Percentiles rank a stretch among this genome's conserved stretches.
These are phyloP conservation scores for Rhypophila decipiens DNA, from an alignment of 495 filamentous ascomycete genomes.

Conservation along the genomic window DNA sequence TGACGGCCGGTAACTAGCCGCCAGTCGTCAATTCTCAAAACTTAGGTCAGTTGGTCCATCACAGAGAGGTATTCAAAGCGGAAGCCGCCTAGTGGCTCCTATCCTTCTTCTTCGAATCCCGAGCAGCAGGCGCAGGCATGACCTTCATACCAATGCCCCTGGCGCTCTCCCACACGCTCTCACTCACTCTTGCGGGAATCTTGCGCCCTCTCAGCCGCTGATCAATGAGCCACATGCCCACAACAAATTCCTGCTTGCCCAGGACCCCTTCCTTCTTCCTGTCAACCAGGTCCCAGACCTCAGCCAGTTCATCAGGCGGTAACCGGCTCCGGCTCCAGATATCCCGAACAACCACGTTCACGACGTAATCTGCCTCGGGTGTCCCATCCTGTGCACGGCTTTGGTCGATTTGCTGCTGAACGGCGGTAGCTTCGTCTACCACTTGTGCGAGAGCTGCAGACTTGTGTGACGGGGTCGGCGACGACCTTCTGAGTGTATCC, in stretches of 20 bases:
- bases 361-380: slow-evolving; percentile 50
- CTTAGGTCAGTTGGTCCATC: too few relatives aligned
- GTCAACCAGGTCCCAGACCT: slow-evolving; percentile 85
- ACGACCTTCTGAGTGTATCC: not conserved
- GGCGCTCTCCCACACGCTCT: slow-evolving; percentile 85
- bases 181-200: slow-evolving; percentile 67
- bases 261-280: slow-evolving; percentile 52
- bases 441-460: not conserved
- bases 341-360: slow-evolving; percentile 76
- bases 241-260: slow-evolving; percentile 78
- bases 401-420: slow-evolving; percentile 6
- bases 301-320: slow-evolving; percentile 58
- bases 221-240: slow-evolving; percentile 94
- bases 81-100: too few relatives aligned
- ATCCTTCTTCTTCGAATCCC: slow-evolving; percentile 11
- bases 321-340: slow-evolving; percentile 79
- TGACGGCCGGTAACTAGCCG: too few relatives aligned
- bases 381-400: slow-evolving; percentile 11
- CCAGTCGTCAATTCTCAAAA: too few relatives aligned
- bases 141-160: slow-evolving; percentile 44
- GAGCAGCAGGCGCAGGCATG: not conserved
- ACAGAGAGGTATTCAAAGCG: too few relatives aligned
- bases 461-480: not conserved
- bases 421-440: slow-evolving; percentile 1
- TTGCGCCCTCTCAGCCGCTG: slow-evolving; percentile 84